Conservation (phyloP, 345 rosid genomes). For the Erucastrum elatum region DNA sequence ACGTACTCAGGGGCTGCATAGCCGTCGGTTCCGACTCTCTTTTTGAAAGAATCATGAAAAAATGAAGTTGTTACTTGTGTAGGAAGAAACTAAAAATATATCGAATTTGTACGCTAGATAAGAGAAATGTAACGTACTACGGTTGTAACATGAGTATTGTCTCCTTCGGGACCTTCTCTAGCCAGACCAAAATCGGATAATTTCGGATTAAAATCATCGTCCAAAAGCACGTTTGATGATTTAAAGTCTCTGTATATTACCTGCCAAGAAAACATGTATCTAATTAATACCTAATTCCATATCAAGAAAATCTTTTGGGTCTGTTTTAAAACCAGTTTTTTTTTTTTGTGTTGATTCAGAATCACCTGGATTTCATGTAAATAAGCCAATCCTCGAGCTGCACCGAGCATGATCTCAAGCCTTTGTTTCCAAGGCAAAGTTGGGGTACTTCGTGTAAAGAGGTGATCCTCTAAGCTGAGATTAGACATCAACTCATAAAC, state of each 20-base stretch:
- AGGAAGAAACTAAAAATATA: not conserved
- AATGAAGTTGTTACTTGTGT: slow-evolving; percentile 13
- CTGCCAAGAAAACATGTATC: slow-evolving; percentile 35
- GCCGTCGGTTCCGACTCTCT: slow-evolving; percentile 93
- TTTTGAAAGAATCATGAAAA: slow-evolving; percentile 23
- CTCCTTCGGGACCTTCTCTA: slow-evolving; percentile 87
- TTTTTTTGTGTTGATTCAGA: not conserved
- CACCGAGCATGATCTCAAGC: slow-evolving; percentile 82
- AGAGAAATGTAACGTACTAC: slow-evolving; percentile 48
- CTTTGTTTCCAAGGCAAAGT: slow-evolving; percentile 71
- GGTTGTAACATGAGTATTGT: slow-evolving; percentile 80
- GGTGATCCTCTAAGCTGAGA: slow-evolving; percentile 81
- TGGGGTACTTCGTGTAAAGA: slow-evolving; percentile 46
- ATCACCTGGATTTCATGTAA: slow-evolving; percentile 50
- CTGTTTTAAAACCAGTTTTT: not conserved
- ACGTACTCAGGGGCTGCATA: slow-evolving; percentile 95
- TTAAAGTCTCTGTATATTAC: slow-evolving; percentile 94
- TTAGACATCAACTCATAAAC: slow-evolving; percentile 86
- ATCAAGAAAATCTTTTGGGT: not conserved
- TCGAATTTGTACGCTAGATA: not conserved
- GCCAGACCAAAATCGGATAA: slow-evolving; percentile 97
- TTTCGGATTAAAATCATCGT: slow-evolving; percentile 59
- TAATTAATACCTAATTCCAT: not conserved
- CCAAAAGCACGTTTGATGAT: slow-evolving; percentile 82
- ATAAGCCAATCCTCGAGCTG: slow-evolving; percentile 84